Evolutionary conservation across 2,329 filamentous ascomycete species (phyloP), one percentile per base, ranked within the genome.

Genomic region (Thelonectria rubi): DNA sequence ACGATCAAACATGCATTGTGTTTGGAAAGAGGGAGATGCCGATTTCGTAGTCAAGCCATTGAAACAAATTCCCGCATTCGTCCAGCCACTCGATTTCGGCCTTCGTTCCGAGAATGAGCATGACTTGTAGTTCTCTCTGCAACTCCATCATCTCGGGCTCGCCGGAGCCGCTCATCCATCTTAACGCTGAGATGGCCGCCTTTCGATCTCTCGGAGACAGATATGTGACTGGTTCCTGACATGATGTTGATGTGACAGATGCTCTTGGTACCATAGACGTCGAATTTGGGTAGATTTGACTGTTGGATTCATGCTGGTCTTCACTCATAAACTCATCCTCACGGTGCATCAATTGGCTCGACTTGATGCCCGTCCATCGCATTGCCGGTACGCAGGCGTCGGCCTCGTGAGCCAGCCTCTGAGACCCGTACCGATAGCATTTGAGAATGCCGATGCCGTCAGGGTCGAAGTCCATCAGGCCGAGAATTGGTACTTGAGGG

Each of bases 61-160:
- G 34, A 0, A 77, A 75, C 5, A 88, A 68, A 50, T 83, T 77
- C 0, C 85, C 85, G 9, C 76, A 77, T 3, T 84, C 79, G 56
- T 91, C 88, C 7, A 92, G 76, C 17, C 88, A 84, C 70, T 95
- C 91, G 52, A 94, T 91, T 72, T 95, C 92, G 0, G 89, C 90
- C 71, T 94, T 95, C 49, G 88, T 69, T 54, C 90, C 90, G 52
- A 94, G 78, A 78, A 91, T 84, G 18, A 94, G 76, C 91, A 94
- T 93, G 1, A 82, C 68, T 70, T 93, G 91, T 15, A 94, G 68
- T 68, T 93, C 89, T 3, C 76, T 75, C 30, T 77, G 77, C 63
- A 86, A 77, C 7, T 80, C 76, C 0, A 67, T 55, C 2, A 79
- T 77, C 2, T 79, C 74, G 0, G 66, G 63, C 11, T 77, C 74